Base-by-base conservation (phyloP, 2,329 filamentous ascomycete genomes). In the Ascochyta lentis region DNA sequence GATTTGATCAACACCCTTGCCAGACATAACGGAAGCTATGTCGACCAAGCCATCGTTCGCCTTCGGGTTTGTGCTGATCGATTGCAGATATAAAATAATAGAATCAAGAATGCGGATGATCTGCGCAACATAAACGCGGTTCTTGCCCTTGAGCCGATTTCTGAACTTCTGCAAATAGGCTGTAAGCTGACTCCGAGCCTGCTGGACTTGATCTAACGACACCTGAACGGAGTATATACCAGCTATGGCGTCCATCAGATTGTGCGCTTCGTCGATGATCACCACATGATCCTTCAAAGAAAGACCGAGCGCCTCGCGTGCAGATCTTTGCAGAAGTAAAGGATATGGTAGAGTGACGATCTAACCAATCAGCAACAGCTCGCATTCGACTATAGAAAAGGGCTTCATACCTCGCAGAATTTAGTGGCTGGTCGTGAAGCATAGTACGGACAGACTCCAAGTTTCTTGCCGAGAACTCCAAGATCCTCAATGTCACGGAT, bases 181-280 rank as follows among this genome's bases (percentile, higher is more conserved):
- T 0, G 88, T 89, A 1, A 99, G 81, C 76, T 96, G 92, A 44
- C 83, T 82, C 49, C 91, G 84, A 3, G 89, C 91, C 55, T 84
- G 83, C 45, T 85, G 85, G 16, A 98, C 79, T 59, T 97, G 92
- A 24, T 79, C 79, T 4, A 96, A 79, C 2, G 85, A 86, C 19
- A 98, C 83, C 33, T 90, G 86, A 0, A 91, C 86, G 0, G 93
- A 93, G 72, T 97, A 88, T 31, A 96, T 95, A 41, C 88, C 89
- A 15, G 91, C 86, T 41, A 99, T 91, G 0, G 94, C 92, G 73
- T 97, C 93, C 89, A 97, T 96, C 48, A 99, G 85, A 70, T 99
- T 99, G 73, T 99, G 95, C 0, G 95, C 95, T 79, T 99, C 95
- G 65, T 99, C 95, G 43, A 99, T 91, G 24, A 99, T 90, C n/a